Base-by-base conservation (phyloP, 257 asterid genomes). In the Perilla frutescens region DNA sequence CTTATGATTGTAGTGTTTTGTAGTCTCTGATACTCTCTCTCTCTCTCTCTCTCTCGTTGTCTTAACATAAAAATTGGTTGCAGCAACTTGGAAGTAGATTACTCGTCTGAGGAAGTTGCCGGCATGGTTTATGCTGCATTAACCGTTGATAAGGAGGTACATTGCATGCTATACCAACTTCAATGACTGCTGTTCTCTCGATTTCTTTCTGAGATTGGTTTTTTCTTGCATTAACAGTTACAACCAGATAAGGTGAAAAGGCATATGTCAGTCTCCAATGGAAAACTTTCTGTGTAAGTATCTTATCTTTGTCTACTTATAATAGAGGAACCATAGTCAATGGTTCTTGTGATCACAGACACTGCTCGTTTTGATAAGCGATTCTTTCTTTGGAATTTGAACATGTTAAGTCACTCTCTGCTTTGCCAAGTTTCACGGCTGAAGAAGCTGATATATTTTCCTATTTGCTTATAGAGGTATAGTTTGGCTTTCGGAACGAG, bases 241-340 rank as follows among this genome's bases (percentile, higher is more conserved):
- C 97, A 93, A 49, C 98, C 98, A 0, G 97, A 90, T 71, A 93
- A 93, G 84, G 97, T 93, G 86, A 90, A 86, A 73, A 82, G 98
- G 76, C 82, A 74, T 1, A 88, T 89, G 85, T 81, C 84, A 1
- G 82, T 86, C 56, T 80, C 96, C 45, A 53, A 79, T 3, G 97
- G 97, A 73, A 93, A 90, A 81, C 95, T 93, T 36, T 82, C 76
- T 45, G 98, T 87, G 97, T 91, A 67, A 83, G 91, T 76, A 37
- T 67, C 8, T 32, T 15, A 37, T 67, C 8, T 32, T 15, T n/a
- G 7, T 12, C 8, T 39, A 12, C n/a, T 48, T 34, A 58, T n/a
- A 5, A 10, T 37, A 60, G 54, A 65, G 43, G 56, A 56, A 41
- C 41, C 41, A 47, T 44, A 4, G 58, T 76, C 14, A 9, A 69